A percentile compares a stretch with the other conserved stretches of the same genome.
phyloP scores from a whole-genome alignment of 768 basidiomycete genomes.

The Tylopilus subfusipes region DNA sequence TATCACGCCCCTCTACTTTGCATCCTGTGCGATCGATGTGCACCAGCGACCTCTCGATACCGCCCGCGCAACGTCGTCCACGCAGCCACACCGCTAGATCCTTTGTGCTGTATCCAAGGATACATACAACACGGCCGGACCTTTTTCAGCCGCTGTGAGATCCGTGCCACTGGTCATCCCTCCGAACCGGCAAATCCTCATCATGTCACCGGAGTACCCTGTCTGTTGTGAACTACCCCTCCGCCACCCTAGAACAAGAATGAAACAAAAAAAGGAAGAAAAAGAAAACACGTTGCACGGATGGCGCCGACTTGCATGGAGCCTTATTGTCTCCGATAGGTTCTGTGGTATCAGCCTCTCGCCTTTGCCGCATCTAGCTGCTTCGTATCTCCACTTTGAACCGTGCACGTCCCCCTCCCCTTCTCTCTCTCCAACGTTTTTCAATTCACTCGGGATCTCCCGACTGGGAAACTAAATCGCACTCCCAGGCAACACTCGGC shows the following conservation, averaged over 20 bases:
- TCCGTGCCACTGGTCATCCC: conserved; percentile 6
- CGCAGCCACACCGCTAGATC: background rate
- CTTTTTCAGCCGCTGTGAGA: conserved; percentile 13
- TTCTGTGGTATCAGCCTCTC: conserved; percentile 2
- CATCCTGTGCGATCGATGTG: background rate
- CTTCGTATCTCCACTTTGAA: conserved; percentile 24
- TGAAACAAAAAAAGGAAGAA: background rate
- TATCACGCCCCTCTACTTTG: conserved; percentile 3
- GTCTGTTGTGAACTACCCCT: background rate
- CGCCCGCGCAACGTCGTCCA: background rate
- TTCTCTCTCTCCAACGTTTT: background rate
- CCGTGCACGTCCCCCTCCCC: background rate
- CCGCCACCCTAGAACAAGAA: background rate
- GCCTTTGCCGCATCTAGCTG: conserved; percentile 7
- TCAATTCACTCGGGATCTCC: conserved; percentile 30
- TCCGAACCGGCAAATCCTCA: background rate
- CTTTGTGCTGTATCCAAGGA: conserved; percentile 13
- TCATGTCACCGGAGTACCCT: background rate
- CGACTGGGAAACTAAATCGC: conserved; percentile 1
- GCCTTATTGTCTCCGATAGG: conserved; percentile 14
- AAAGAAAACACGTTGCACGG: conserved; percentile 11
- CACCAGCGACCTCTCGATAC: background rate
- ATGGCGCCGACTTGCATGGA: conserved; percentile 7
- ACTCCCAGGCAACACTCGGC: conserved; percentile 28
- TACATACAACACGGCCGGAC: conserved; percentile 9